These are phyloP conservation scores for Lipomyces yamanashiensis DNA, from an alignment of 805 yeast genomes.

Conservation along the genomic window DNA sequence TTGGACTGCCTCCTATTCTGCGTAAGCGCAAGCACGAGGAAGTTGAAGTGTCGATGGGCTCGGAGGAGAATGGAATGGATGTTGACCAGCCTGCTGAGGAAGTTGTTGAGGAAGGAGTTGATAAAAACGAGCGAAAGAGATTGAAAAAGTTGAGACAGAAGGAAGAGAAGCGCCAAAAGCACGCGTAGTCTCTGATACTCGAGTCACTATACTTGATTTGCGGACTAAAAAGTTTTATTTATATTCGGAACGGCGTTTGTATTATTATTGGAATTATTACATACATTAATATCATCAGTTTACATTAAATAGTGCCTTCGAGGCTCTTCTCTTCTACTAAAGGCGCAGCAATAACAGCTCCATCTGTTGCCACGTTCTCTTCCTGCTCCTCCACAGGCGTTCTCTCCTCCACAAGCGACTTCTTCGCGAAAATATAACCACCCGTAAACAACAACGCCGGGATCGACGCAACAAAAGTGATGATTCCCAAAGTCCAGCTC, in stretches of 20 bases:
- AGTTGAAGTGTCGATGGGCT: slow-evolving; percentile 5
- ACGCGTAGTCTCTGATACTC: neutral
- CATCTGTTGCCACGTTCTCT: neutral
- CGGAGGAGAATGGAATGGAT: neutral
- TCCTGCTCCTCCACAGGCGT: neutral
- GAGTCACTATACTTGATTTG: too few species aligned
- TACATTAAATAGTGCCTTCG: neutral
- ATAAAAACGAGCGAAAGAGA: slow-evolving; percentile 34
- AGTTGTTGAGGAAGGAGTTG: slow-evolving; percentile 20
- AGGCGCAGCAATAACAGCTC: too few species aligned
- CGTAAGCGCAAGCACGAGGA: slow-evolving; percentile 31
- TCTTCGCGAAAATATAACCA: slow-evolving; percentile 34
- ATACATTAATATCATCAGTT: too few species aligned
- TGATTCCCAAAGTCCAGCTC: slow-evolving; percentile 22
- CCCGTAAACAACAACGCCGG: slow-evolving; percentile 42
- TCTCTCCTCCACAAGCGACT: neutral
- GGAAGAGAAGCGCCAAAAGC: slow-evolving; percentile 25
- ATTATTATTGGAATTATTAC: neutral
- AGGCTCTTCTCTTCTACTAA: neutral
- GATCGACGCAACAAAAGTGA: slow-evolving; percentile 25
- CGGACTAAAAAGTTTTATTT: neutral
- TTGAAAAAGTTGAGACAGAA: slow-evolving; percentile 31
- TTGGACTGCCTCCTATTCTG: slow-evolving; percentile 72
- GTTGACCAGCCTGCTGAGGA: slow-evolving; percentile 24
- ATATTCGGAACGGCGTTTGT: neutral